Percentiles rank a stretch among this genome's conserved stretches.
Conservation (phyloP, 805 yeast genomes). For the Candida xiaguanensis region DNA sequence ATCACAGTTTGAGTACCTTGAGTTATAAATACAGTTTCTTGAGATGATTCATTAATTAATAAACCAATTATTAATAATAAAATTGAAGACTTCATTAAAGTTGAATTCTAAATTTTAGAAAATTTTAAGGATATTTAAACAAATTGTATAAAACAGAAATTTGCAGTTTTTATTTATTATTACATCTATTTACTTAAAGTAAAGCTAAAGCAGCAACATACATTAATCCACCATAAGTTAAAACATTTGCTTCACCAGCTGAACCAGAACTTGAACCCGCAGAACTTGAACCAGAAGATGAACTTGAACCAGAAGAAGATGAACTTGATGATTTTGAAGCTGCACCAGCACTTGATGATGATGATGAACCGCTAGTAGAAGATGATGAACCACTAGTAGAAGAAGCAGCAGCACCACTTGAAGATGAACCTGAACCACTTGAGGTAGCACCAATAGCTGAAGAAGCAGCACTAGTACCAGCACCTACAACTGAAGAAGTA, state of each 20-base stretch:
- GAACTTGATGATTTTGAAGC: slow-evolving; percentile 1
- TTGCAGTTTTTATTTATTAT: not conserved
- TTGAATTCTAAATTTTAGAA: not conserved
- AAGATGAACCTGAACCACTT: not conserved
- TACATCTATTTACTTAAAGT: slow-evolving; percentile 1
- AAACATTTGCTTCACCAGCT: slow-evolving; percentile 1
- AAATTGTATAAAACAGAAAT: not conserved
- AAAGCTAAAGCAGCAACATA: slow-evolving; percentile 9
- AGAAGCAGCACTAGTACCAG: slow-evolving; percentile 4
- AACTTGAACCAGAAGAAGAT: not conserved
- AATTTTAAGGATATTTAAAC: not conserved
- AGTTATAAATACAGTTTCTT: slow-evolving; percentile 4
- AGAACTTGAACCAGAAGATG: not conserved
- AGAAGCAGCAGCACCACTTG: not conserved
- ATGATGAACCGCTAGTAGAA: no score
- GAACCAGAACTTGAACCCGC: not conserved
- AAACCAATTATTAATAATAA: not conserved
- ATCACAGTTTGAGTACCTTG: slow-evolving; percentile 7
- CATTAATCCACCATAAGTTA: slow-evolving; percentile 4
- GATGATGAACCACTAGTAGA: slow-evolving; percentile 2
- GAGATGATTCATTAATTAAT: slow-evolving; percentile 2
- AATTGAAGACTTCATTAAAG: not conserved
- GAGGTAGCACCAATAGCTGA: not conserved
- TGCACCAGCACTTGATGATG: not conserved
- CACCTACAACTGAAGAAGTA: slow-evolving; percentile 4